Conservation (phyloP, 805 yeast species). For the Wickerhamiella vanderwaltii region DNA sequence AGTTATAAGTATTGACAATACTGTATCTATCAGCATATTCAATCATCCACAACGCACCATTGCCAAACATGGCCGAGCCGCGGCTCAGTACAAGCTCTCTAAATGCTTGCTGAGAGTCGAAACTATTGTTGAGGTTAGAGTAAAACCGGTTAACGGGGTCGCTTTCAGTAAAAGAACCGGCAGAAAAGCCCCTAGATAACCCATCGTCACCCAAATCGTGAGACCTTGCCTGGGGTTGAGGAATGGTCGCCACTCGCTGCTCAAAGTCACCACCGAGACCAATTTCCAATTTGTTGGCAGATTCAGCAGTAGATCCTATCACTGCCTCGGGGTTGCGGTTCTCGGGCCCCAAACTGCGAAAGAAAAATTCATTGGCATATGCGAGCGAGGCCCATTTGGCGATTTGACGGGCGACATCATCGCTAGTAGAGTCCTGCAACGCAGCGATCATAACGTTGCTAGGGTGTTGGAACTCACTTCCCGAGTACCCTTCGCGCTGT, state of each 20-base stretch:
- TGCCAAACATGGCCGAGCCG: conserved; percentile 69
- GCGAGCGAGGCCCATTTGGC: conserved; percentile 75
- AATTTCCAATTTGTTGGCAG: background rate
- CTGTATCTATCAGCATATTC: conserved; percentile 39
- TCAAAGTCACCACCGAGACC: background rate
- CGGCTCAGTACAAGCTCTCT: conserved; percentile 61
- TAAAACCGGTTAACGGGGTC: conserved; percentile 2
- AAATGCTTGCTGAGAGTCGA: conserved; percentile 38
- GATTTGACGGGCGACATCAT: conserved; percentile 31
- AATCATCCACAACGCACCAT: conserved; percentile 89
- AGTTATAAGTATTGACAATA: conserved; percentile 77
- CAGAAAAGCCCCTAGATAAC: background rate
- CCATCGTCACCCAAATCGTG: background rate
- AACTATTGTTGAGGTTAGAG: conserved; percentile 11
- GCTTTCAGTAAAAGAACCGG: background rate
- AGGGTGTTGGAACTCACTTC: conserved; percentile 9
- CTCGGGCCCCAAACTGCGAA: conserved; percentile 25
- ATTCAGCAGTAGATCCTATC: background rate
- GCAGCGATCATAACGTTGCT: conserved; percentile 8
- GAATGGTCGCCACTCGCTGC: background rate
- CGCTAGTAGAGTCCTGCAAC: conserved; percentile 5
- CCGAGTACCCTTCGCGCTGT: conserved; percentile 10
- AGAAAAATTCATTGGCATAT: conserved; percentile 77
- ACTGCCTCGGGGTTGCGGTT: conserved; percentile 5
- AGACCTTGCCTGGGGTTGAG: background rate